Percentiles rank a stretch among this genome's conserved stretches.
phyloP scores from a whole-genome alignment of 768 basidiomycete genomes.

The Collybia sp. region DNA sequence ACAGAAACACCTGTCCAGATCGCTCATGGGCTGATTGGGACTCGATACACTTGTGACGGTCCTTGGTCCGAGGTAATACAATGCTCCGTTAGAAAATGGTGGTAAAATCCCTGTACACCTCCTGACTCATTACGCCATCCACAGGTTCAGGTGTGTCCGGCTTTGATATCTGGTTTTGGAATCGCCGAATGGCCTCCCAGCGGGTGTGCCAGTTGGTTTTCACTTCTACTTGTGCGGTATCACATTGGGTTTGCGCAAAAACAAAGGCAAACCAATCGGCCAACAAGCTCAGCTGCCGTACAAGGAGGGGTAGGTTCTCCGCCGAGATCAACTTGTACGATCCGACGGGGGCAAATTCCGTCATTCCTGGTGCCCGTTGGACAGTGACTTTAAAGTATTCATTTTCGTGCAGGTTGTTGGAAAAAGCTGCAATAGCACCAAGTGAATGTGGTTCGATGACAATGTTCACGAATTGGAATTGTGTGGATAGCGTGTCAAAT shows the following conservation, averaged over 20 bases:
- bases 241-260: slow-evolving; percentile 68
- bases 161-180: slow-evolving; percentile 38
- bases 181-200: slow-evolving; percentile 73
- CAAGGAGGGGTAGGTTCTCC: slow-evolving; percentile 77
- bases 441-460: slow-evolving; percentile 91
- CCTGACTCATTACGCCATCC: slow-evolving; percentile 31
- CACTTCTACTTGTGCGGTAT: slow-evolving; percentile 69
- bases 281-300: slow-evolving; percentile 83
- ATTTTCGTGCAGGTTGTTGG: slow-evolving; percentile 79
- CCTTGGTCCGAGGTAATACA: no score
- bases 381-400: slow-evolving; percentile 96
- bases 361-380: slow-evolving; percentile 86
- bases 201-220: slow-evolving; percentile 88
- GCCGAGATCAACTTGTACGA: slow-evolving; percentile 94
- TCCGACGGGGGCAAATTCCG: slow-evolving; percentile 90
- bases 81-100: not conserved
- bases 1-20: no score
- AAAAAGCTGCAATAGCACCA: slow-evolving; percentile 81
- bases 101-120: not conserved
- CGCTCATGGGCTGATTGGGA: no score
- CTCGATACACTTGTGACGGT: no score
- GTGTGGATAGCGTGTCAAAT: slow-evolving; percentile 88
- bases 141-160: slow-evolving; percentile 16
- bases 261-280: slow-evolving; percentile 90
- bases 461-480: slow-evolving; percentile 97